These are phyloP conservation scores for Alopecurus myosuroides DNA, from an alignment of 176 grass and related monocot species.

Conservation along the genomic window DNA sequence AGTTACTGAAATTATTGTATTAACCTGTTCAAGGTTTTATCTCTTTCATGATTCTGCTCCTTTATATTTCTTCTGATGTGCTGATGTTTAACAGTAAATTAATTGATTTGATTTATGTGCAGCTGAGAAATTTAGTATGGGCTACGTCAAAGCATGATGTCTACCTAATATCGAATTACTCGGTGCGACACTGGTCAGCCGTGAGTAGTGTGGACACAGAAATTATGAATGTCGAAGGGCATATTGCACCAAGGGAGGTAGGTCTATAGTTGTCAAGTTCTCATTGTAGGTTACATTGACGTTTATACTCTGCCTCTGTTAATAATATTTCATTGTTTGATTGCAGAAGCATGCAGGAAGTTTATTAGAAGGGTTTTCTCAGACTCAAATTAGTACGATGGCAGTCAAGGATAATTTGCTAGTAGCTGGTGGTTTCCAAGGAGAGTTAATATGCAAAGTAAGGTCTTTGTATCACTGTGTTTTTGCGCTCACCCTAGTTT, in stretches of 20 bases:
- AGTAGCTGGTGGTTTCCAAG: slow-evolving; percentile 87
- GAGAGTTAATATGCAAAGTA: slow-evolving; percentile 92
- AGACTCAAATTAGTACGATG: slow-evolving; percentile 80
- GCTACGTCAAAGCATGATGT: slow-evolving; percentile 83
- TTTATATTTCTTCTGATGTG: slow-evolving; percentile 1
- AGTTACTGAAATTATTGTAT: background rate
- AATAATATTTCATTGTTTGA: background rate
- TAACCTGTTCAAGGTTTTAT: background rate
- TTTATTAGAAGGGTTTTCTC: slow-evolving; percentile 67
- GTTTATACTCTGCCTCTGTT: background rate
- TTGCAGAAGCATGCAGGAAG: slow-evolving; percentile 68
- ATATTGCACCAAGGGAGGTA: slow-evolving; percentile 70
- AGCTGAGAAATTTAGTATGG: slow-evolving; percentile 91
- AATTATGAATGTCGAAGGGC: slow-evolving; percentile 74
- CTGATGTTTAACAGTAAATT: background rate
- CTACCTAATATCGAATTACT: slow-evolving; percentile 56
- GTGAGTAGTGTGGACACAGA: slow-evolving; percentile 44
- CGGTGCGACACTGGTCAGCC: slow-evolving; percentile 72
- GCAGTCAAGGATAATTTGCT: slow-evolving; percentile 79
- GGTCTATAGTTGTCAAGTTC: background rate
- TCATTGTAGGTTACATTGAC: background rate
- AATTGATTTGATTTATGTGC: slow-evolving; percentile 26
- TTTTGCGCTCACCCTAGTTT: background rate
- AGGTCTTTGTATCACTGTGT: background rate
- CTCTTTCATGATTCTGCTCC: background rate